Percentiles rank a stretch among this genome's conserved stretches.
phyloP scores from a whole-genome alignment of 768 basidiomycete species.

The Suillus alpinus region DNA sequence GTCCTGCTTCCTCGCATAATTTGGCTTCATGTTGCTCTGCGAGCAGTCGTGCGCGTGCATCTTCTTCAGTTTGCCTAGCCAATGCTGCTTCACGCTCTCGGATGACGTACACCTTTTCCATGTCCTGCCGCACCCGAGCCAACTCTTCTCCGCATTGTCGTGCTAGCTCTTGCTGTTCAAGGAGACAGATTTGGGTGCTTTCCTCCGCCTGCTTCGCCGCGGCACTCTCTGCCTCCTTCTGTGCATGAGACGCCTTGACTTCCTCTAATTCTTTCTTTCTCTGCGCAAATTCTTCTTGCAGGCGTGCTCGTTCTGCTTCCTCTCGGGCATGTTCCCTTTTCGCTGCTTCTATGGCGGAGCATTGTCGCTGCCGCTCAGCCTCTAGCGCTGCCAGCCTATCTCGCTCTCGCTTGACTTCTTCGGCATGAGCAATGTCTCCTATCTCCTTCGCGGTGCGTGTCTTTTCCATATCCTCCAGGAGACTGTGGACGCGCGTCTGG shows the following conservation, averaged over 20 bases:
- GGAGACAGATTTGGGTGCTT: constrained; percentile 19
- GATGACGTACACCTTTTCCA: constrained; percentile 25
- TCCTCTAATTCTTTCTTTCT: constrained; percentile 22
- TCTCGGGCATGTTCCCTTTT: constrained; percentile 20
- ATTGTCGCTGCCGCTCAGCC: constrained; percentile 25
- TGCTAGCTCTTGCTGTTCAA: constrained; percentile 21
- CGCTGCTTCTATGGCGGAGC: constrained; percentile 22
- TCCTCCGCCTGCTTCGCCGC: constrained; percentile 21
- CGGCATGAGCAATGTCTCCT: constrained; percentile 19
- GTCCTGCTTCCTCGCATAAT: no score
- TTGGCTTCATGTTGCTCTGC: constrained; percentile 24
- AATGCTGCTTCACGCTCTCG: constrained; percentile 21
- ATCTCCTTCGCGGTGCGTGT: constrained; percentile 23
- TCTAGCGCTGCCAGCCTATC: constrained; percentile 28
- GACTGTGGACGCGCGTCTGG: constrained; percentile 24
- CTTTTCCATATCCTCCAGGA: constrained; percentile 25
- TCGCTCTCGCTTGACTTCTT: constrained; percentile 22
- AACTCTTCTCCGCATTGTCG: constrained; percentile 25
- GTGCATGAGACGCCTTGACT: constrained; percentile 21
- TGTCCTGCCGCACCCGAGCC: constrained; percentile 20
- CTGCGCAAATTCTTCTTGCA: constrained; percentile 26
- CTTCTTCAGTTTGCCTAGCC: constrained; percentile 20
- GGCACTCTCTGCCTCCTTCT: constrained; percentile 21
- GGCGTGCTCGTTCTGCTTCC: constrained; percentile 23
- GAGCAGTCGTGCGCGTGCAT: constrained; percentile 19